Evolutionary conservation across 495 filamentous ascomycete genomes (phyloP), one percentile per base, ranked within the genome.

Genomic region (Hypoxylon fragiforme): DNA sequence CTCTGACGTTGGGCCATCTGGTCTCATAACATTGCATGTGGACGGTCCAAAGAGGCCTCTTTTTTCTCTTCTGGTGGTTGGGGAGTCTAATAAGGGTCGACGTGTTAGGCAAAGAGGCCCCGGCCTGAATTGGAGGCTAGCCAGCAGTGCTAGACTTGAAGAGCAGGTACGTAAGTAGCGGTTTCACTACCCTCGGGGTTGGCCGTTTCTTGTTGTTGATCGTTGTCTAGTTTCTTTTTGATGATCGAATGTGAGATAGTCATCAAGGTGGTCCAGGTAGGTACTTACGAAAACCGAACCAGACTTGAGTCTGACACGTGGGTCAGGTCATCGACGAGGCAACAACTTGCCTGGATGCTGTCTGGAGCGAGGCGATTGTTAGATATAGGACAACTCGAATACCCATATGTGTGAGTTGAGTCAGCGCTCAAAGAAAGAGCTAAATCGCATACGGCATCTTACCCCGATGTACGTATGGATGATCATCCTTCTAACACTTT

Each of bases 381-480:
- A 31, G 34, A 30, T 30, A 35, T 40, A 15, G n/a, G 44, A 22
- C 15, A 31, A 31, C 35, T n/a, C 8, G 16, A 19, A 36, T 47
- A 38, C 22, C 38, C 31, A 44, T 26, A 48, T 32, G 16, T 44
- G 7, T 4, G 18, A 37, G 7, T 16, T 50, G 44, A 47, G 22
- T n/a, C 32, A n/a, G 32, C 50, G 30, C 32, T 26, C 18, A 8
- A 21, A n/a, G 15, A 31, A 38, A 9, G 36, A 42, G 37, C 46
- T 51, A 61, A 22, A 28, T 47, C 51, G 24, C 18, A 44, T 35
- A 46, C 36, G 42, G 57, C 46, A 56, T 41, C 30, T 51, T 31
- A 37, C 45, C 37, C 44, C 45, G 30, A 38, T 60, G 18, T 31
- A 16, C 31, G 42, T 45, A 50, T 50, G 45, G 50, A 22, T 45